Percentiles rank a stretch among this genome's conserved stretches.
phyloP scores from a whole-genome alignment of 495 filamentous ascomycete genomes.

The Tuber microsphaerosporum region DNA sequence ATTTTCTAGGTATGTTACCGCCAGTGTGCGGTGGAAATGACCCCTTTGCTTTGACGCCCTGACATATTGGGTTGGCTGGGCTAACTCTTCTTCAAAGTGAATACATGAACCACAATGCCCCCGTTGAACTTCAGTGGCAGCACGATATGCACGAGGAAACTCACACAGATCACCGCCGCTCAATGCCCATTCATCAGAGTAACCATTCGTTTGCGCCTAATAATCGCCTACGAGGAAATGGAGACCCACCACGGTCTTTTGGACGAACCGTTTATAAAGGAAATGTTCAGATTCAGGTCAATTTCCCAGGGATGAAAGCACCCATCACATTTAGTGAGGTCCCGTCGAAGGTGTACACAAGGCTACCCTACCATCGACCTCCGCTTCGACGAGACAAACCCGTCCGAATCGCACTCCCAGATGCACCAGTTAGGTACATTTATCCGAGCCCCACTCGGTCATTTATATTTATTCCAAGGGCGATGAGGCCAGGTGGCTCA shows the following conservation, averaged over 20 bases:
- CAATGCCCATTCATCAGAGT: constrained; percentile 45
- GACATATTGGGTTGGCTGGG: constrained; percentile 33
- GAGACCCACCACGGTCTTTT: constrained; percentile 49
- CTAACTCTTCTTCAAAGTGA: constrained; percentile 56
- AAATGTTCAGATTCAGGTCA: constrained; percentile 75
- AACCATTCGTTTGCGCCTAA: constrained; percentile 43
- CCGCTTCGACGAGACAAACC: constrained; percentile 94
- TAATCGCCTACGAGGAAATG: constrained; percentile 49
- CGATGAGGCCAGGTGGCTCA: constrained; percentile 64
- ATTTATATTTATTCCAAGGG: constrained; percentile 96
- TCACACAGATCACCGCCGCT: constrained; percentile 45
- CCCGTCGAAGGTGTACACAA: constrained; percentile 77
- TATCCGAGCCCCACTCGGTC: constrained; percentile 83
- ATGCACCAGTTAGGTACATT: constrained; percentile 70
- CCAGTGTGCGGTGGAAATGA: background rate
- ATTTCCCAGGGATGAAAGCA: constrained; percentile 63
- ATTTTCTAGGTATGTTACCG: constrained; percentile 31
- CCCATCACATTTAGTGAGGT: constrained; percentile 65
- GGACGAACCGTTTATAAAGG: constrained; percentile 62
- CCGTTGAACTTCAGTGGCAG: constrained; percentile 70
- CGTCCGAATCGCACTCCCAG: constrained; percentile 84
- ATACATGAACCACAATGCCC: constrained; percentile 46
- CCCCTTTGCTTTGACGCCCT: background rate
- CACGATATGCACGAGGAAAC: constrained; percentile 93
- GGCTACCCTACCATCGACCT: constrained; percentile 87